Evolutionary conservation across 108 stramenopile species (phyloP).

Genomic region (Skeletonema tropicum): DNA sequence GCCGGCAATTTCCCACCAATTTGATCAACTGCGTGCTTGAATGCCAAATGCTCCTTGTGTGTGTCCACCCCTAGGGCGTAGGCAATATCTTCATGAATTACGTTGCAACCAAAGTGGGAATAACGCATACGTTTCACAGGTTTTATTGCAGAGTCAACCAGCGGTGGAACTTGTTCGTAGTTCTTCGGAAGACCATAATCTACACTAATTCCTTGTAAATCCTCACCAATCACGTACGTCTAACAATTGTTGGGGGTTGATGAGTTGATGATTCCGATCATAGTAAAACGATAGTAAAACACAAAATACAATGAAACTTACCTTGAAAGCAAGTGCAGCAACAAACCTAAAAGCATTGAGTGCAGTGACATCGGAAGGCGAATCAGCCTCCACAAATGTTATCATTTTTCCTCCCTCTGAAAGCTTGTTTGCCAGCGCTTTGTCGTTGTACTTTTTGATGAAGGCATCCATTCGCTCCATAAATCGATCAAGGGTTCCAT

Average conservation of each 20-base stretch:
- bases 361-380: slow-evolving; percentile 41
- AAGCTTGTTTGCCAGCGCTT: slow-evolving; percentile 41
- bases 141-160: slow-evolving; percentile 27
- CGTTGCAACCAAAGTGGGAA: slow-evolving; percentile 89
- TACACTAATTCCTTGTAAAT: slow-evolving; percentile 77
- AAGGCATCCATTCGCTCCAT: slow-evolving; percentile 68
- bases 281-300: background rate
- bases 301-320: background rate
- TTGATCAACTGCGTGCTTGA: slow-evolving; percentile 70
- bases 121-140: slow-evolving; percentile 86
- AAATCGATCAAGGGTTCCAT: slow-evolving; percentile 70
- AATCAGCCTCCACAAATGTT: slow-evolving; percentile 35
- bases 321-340: slow-evolving; percentile 66
- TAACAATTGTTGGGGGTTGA: slow-evolving; percentile 3
- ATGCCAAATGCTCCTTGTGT: slow-evolving; percentile 65
- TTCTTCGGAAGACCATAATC: slow-evolving; percentile 85
- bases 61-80: slow-evolving; percentile 72
- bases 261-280: background rate
- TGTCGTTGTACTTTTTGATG: slow-evolving; percentile 53
- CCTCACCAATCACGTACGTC: slow-evolving; percentile 78
- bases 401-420: slow-evolving; percentile 29
- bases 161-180: slow-evolving; percentile 55
- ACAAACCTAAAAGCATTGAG: slow-evolving; percentile 84
- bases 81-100: slow-evolving; percentile 88
- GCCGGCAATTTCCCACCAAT: slow-evolving; percentile 72